Conservation (phyloP, 106 monocot genomes). For the Ottelia alismoides region DNA sequence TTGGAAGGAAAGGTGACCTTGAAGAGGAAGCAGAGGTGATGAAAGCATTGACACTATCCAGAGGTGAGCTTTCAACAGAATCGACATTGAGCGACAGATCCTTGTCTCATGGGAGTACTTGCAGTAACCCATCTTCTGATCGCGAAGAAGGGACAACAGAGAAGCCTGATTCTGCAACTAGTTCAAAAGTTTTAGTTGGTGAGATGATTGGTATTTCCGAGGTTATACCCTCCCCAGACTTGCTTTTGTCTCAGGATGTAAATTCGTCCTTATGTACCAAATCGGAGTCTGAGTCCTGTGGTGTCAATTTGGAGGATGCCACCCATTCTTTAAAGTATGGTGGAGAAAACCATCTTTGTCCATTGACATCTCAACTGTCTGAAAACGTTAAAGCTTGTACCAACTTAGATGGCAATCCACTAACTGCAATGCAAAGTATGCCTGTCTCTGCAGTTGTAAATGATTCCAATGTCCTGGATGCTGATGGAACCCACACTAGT, state of each 20-base stretch:
- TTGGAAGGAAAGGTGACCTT: slow-evolving; percentile 43
- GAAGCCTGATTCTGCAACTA: background rate
- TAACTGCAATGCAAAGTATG: too few relatives aligned
- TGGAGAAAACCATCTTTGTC: too few relatives aligned
- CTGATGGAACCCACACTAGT: background rate
- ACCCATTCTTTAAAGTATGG: too few relatives aligned
- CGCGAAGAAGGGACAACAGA: background rate
- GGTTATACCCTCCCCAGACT: slow-evolving; percentile 10
- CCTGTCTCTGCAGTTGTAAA: too few relatives aligned
- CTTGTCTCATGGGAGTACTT: slow-evolving; percentile 1
- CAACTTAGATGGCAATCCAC: too few relatives aligned
- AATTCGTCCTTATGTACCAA: too few relatives aligned
- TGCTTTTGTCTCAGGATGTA: background rate
- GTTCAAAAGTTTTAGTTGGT: slow-evolving; percentile 1
- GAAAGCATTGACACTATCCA: slow-evolving; percentile 60
- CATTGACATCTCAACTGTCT: too few relatives aligned
- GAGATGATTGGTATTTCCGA: slow-evolving; percentile 15
- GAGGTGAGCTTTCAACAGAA: slow-evolving; percentile 17
- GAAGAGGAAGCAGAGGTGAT: slow-evolving; percentile 74
- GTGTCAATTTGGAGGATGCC: too few relatives aligned
- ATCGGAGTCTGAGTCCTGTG: too few relatives aligned
- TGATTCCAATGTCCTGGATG: too few relatives aligned
- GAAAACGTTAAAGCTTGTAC: too few relatives aligned
- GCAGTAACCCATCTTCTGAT: background rate
- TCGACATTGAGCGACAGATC: background rate